Evolutionary conservation across 192 early-diverging fungal genomes (phyloP), one percentile per base, ranked within the genome.

Genomic region (Pilaira anomala): DNA sequence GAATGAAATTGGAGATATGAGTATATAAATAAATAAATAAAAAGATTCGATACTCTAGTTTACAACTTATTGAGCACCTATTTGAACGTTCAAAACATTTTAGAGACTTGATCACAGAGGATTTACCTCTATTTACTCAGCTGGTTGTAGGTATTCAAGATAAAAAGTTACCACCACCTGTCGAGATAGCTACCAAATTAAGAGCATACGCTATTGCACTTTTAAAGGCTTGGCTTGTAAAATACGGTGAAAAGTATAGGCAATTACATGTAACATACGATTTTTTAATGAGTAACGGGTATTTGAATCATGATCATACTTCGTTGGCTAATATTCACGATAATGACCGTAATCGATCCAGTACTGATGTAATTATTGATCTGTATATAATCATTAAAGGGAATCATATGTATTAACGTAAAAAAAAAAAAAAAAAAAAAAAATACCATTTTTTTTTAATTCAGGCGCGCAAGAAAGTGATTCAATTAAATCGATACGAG

Each of bases 51-150:
- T 78, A 80, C n/a, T 81, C 85, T 13, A 72, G 79, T 28, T 57
- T 84, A 13, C 86, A 87, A 63, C 60, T 77, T 2, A 72, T 86
- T 8, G 79, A 83, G 48, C 80, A 80, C 63, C 67, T 90, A 5
- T 90, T 90, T 58, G 55, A 65, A 11, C 80, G 88, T 3, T 90
- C 88, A 13, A 85, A 90, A 64, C 68, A 67, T 26, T 85, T 90
- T 65, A 81, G 88, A 33, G 58, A 71, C 11, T 67, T 87, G 14
- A 54, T 85, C 0, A 70, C 78, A 0, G 67, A 68, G 2, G 75
- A 78, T 26, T 78, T 85, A 29, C 80, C 82, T n/a, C 65, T 72
- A 8, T 75, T 86, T 22, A 54, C 87, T 33, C 69, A 76, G 26
- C 68, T 90, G 8, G 72, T 78, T 5, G 67, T 85, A 39, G 88